These are phyloP conservation scores for Endoconidiophora laricicola DNA, from an alignment of 2,329 filamentous ascomycete species.

Conservation along the genomic window DNA sequence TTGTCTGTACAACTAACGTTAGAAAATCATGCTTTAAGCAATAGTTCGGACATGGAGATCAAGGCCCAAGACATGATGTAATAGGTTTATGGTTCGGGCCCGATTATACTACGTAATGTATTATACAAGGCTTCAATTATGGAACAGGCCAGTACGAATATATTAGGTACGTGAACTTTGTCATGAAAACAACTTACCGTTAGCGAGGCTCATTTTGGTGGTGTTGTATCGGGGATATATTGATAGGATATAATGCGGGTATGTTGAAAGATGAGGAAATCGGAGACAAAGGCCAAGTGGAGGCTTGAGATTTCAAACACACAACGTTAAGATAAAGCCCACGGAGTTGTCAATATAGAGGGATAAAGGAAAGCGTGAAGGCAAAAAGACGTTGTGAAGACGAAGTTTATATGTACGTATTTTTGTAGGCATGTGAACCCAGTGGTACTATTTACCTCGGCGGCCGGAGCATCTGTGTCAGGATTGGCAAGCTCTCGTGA, in stretches of 20 bases:
- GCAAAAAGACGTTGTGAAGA: background rate
- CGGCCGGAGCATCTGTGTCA: too few species aligned
- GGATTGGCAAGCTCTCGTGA: too few species aligned
- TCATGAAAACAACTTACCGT: constrained; percentile 4
- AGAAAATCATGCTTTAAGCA: background rate
- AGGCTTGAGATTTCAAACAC: background rate
- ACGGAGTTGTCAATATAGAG: background rate
- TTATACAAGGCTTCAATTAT: background rate
- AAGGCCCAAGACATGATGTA: too few species aligned
- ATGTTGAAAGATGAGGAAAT: background rate
- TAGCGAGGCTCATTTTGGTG: constrained; percentile 8
- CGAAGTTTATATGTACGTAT: background rate
- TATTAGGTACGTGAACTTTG: background rate
- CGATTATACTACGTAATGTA: too few species aligned
- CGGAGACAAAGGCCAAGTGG: background rate
- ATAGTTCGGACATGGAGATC: too few species aligned
- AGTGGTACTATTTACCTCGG: background rate
- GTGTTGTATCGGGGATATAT: too few species aligned
- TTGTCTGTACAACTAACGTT: constrained; percentile 34
- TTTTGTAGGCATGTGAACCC: background rate
- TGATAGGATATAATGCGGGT: background rate
- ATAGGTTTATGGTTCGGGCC: too few species aligned
- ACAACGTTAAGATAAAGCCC: background rate
- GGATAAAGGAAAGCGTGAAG: background rate
- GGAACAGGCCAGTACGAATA: background rate